Evolutionary conservation across 768 basidiomycete species (phyloP), one percentile per base, ranked within the genome.

Genomic region (Tricholoma sp.): DNA sequence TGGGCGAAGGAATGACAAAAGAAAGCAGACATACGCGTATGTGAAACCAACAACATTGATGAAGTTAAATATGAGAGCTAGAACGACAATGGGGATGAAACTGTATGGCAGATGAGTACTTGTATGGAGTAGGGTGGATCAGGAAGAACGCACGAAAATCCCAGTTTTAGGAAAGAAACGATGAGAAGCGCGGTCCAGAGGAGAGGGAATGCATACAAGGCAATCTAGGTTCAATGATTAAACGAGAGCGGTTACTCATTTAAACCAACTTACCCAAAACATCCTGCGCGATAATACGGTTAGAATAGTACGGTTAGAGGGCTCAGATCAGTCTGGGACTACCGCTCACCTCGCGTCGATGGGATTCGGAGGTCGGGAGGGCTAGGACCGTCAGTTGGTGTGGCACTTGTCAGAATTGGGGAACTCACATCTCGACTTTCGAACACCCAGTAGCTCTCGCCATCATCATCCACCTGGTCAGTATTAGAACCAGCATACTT

Each of bases 21-120:
- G 33, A 52, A 52, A 37, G 18, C 77, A 24, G 4, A 24, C 86
- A 65, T 70, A 91, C 91, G 89, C 91, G 66, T 93, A 98, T 50
- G 94, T 97, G 75, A 98, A 98, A 10, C 96, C 96, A 52, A 98
- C 77, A n/a, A 88, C 91, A 62, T 98, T 98, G 8, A 92, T 94
- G 52, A 94, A 66, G 70, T 99, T 98, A 82, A 99, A 98, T 36
- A 98, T 89, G 49, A 98, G 78, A 1, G 97, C 97, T 34, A 99
- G 85, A 39, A 87, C 70, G 53, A 98, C 94, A 62, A 98, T 98
- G 7, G 97, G 97, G 59, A 98, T 77, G 72, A 95, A 98, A 8
- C 94, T 97, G 66, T 3, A 28, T 13, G 17, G 0, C 13, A 15
- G n/a, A 33, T 53, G 17, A 33, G 41, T 13, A 49, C 28, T 41